Conservation (phyloP, 495 filamentous ascomycete genomes). For the Coniosporium apollinis region DNA sequence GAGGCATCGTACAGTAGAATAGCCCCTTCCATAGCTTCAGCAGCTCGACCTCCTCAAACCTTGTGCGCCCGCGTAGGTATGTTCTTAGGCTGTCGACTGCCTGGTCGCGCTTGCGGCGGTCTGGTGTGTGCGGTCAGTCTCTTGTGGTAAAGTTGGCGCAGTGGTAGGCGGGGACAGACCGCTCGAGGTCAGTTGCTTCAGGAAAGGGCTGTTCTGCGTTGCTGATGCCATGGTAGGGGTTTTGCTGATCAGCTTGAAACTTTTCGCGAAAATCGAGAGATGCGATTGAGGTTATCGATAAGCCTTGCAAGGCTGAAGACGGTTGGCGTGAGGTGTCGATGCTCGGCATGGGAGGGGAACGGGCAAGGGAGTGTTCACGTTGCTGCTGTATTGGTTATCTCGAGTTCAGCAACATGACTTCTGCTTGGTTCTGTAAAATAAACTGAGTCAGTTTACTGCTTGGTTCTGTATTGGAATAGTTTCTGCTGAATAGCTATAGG, state of each 20-base stretch:
- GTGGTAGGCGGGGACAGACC: conserved; percentile 30
- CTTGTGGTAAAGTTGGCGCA: background rate
- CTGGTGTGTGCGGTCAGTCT: conserved; percentile 25
- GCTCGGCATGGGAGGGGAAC: too few species aligned
- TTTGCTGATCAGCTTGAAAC: too few species aligned
- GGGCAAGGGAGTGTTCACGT: too few species aligned
- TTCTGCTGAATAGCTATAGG: too few species aligned
- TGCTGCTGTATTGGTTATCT: too few species aligned
- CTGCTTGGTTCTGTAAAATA: too few species aligned
- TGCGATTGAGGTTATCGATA: too few species aligned
- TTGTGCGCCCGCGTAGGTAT: conserved; percentile 52
- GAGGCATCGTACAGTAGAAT: conserved; percentile 56
- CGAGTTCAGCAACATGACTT: too few species aligned
- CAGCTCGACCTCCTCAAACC: conserved; percentile 56
- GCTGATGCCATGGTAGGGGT: conserved; percentile 28
- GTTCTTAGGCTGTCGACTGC: conserved; percentile 63
- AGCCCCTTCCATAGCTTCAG: conserved; percentile 94
- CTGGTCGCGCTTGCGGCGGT: conserved; percentile 64
- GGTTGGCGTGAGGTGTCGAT: too few species aligned
- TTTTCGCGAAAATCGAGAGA: too few species aligned
- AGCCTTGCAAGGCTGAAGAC: too few species aligned
- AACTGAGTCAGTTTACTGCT: background rate
- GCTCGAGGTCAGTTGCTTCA: conserved; percentile 61
- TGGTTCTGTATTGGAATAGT: background rate
- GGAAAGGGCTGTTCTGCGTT: conserved; percentile 46